Percentiles rank a stretch among this genome's conserved stretches.
Conservation (phyloP, 2,329 filamentous ascomycete species). For the Furcasterigmium sp. region DNA sequence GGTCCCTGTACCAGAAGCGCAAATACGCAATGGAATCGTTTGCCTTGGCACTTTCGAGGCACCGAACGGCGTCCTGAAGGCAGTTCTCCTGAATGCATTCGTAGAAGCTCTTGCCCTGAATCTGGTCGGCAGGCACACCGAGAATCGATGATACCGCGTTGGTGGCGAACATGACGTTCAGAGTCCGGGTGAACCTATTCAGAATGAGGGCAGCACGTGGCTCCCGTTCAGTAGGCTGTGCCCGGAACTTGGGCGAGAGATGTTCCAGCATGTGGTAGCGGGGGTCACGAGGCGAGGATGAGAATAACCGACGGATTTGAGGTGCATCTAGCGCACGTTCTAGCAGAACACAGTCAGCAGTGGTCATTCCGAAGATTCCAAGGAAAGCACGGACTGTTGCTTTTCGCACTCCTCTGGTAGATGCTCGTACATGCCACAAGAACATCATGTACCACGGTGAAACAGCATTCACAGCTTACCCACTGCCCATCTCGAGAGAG, state of each 20-base stretch:
- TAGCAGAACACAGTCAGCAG: constrained; percentile 25
- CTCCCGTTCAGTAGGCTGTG: constrained; percentile 62
- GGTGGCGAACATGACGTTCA: constrained; percentile 84
- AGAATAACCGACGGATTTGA: constrained; percentile 72
- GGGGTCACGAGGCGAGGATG: constrained; percentile 74
- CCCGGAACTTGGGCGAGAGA: constrained; percentile 73
- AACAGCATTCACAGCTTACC: constrained; percentile 82
- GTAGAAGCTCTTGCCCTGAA: constrained; percentile 78
- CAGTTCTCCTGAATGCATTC: constrained; percentile 79
- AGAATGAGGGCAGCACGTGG: constrained; percentile 79
- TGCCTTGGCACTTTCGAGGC: constrained; percentile 78
- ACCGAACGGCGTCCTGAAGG: constrained; percentile 69
- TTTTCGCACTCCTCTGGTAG: constrained; percentile 63
- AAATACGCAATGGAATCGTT: constrained; percentile 90
- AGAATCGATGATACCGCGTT: constrained; percentile 71
- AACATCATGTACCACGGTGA: constrained; percentile 83
- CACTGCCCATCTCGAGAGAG: constrained; percentile 63
- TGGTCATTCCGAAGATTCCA: no score
- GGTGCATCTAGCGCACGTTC: constrained; percentile 74
- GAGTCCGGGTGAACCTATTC: constrained; percentile 77
- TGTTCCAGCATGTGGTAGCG: constrained; percentile 88
- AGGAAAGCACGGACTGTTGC: constrained; percentile 58
- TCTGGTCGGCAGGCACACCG: constrained; percentile 62
- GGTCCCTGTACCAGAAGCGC: constrained; percentile 79
- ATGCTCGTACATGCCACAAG: constrained; percentile 80